phyloP scores from a whole-genome alignment of 805 yeast species.

The Candida gorgasii region DNA sequence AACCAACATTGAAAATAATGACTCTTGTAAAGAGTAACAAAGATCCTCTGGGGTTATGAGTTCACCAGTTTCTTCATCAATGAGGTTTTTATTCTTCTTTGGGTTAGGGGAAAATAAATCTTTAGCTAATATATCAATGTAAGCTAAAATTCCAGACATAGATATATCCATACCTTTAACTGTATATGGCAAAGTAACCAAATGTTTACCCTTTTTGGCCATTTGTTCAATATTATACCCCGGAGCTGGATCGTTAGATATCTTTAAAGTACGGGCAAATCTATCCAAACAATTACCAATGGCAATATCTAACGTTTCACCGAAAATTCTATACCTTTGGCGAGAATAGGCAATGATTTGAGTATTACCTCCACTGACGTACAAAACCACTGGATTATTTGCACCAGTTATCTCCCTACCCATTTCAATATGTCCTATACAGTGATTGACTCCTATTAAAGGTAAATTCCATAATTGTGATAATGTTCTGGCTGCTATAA shows the following conservation, averaged over 20 bases:
- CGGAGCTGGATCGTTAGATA: conserved; percentile 93
- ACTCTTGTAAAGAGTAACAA: conserved; percentile 91
- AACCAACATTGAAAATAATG: conserved; percentile 91
- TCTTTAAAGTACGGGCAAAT: conserved; percentile 87
- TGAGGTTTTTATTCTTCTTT: conserved; percentile 40
- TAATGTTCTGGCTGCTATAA: conserved; percentile 85
- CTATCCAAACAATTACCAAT: conserved; percentile 96
- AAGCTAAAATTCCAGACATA: conserved; percentile 92
- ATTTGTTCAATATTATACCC: conserved; percentile 96
- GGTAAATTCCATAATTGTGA: conserved; percentile 81
- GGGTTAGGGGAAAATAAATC: conserved; percentile 54
- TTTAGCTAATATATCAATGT: conserved; percentile 76
- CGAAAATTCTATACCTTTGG: conserved; percentile 94
- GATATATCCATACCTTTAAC: conserved; percentile 98
- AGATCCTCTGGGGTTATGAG: conserved; percentile 78
- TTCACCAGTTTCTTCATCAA: conserved; percentile 47
- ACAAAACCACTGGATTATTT: conserved; percentile 91
- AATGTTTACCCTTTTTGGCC: conserved; percentile 67
- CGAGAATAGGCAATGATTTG: conserved; percentile 96
- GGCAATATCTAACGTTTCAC: conserved; percentile 98
- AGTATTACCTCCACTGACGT: conserved; percentile 98
- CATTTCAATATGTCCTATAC: conserved; percentile 98
- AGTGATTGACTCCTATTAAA: conserved; percentile 92
- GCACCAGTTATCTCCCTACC: conserved; percentile 99
- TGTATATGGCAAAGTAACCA: conserved; percentile 86